Conservation (phyloP, 331 rosid species). For the Dryas integrifolia region DNA sequence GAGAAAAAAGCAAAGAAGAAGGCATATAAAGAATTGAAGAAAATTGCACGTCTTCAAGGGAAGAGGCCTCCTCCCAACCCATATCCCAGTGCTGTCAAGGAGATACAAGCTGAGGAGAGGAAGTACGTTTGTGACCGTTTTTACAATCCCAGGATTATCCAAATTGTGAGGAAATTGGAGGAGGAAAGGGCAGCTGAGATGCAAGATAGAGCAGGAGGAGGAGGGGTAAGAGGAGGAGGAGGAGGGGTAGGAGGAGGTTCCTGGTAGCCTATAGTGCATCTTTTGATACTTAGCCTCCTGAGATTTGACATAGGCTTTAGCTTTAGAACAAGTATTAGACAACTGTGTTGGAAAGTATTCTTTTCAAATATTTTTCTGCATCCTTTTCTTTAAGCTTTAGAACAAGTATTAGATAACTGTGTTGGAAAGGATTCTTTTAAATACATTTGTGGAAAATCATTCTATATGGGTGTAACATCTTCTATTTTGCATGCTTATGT, state of each 20-base stretch:
- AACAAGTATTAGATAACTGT: background rate
- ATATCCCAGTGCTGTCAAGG: constrained; percentile 68
- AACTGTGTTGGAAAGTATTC: background rate
- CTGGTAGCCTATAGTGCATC: background rate
- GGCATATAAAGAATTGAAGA: constrained; percentile 67
- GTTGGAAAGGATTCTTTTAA: background rate
- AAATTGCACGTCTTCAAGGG: constrained; percentile 69
- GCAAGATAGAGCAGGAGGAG: constrained; percentile 33
- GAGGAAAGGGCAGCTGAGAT: constrained; percentile 36
- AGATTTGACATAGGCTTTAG: background rate
- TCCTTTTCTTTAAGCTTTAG: background rate
- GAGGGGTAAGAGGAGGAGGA: constrained; percentile 25
- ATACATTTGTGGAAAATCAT: background rate
- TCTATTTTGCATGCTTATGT: background rate
- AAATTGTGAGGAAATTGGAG: constrained; percentile 53
- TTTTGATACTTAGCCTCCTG: background rate
- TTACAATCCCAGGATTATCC: constrained; percentile 51
- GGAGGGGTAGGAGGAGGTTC: constrained; percentile 25
- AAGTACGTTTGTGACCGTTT: constrained; percentile 74
- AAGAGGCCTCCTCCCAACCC: constrained; percentile 82
- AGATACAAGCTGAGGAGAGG: constrained; percentile 87
- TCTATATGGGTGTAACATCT: background rate
- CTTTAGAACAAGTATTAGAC: background rate
- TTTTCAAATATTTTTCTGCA: background rate
- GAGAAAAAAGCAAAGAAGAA: constrained; percentile 72